A percentile compares a stretch with the other conserved stretches of the same genome.
phyloP scores from a whole-genome alignment of 1,284 basidiomycete genomes.

The Pascua sp. region DNA sequence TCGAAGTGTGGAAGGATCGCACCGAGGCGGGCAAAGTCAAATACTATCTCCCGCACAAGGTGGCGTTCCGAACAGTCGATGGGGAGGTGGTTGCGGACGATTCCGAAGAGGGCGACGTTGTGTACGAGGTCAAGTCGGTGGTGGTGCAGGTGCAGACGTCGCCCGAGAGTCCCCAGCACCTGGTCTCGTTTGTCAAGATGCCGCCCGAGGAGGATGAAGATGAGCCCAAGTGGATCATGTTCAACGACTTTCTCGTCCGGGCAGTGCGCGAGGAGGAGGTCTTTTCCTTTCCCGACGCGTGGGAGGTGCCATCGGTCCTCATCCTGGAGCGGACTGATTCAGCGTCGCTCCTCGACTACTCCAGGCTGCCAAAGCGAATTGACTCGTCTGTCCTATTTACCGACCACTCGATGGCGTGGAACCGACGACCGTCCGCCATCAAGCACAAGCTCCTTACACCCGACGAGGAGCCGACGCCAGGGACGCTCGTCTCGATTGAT shows the following conservation, averaged over 20 bases:
- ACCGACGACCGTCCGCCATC: conserved; percentile 68
- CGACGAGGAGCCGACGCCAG: conserved; percentile 79
- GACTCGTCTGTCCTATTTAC: conserved; percentile 73
- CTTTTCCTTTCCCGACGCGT: conserved; percentile 76
- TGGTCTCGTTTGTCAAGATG: conserved; percentile 80
- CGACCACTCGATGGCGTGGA: conserved; percentile 83
- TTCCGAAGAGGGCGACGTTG: conserved; percentile 53
- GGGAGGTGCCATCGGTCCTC: conserved; percentile 92
- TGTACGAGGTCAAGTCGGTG: conserved; percentile 65
- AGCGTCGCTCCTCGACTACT: conserved; percentile 60
- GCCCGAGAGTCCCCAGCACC: conserved; percentile 68
- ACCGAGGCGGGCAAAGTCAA: conserved; percentile 17
- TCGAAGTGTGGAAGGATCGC: conserved; percentile 72
- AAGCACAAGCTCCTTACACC: conserved; percentile 70
- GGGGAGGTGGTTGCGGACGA: conserved; percentile 57
- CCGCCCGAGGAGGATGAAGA: conserved; percentile 58
- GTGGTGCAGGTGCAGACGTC: conserved; percentile 79
- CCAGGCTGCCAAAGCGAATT: conserved; percentile 62
- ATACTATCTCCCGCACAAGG: conserved; percentile 34
- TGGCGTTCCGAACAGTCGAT: conserved; percentile 44
- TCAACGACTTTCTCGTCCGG: conserved; percentile 93
- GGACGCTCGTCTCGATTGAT: conserved; percentile 89
- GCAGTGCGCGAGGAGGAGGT: conserved; percentile 82
- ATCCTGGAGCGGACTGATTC: conserved; percentile 78
- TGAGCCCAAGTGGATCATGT: conserved; percentile 77